Base-by-base conservation (phyloP, 2,329 filamentous ascomycete species). In the Arthrinium puccinioides region DNA sequence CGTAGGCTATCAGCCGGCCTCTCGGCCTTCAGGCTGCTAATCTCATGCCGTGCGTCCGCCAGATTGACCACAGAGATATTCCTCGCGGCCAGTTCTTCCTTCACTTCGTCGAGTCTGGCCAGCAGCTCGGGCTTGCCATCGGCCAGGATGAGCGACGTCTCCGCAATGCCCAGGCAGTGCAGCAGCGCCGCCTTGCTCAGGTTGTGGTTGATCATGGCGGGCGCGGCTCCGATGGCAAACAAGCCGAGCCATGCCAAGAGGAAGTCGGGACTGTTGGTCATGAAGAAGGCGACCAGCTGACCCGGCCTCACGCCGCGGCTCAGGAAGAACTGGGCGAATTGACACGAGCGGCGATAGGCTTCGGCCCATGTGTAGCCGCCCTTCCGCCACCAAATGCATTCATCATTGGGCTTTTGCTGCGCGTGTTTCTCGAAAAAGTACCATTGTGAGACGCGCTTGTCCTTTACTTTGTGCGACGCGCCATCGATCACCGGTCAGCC, bases 181-280 rank as follows among this genome's bases (percentile, higher is more conserved):
- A 84, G 49, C 44, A 87, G 56, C 2, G 79, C 74, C 44, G 79
- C 71, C 0, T 74, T 76, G 7, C 70, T 66, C 7, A 87, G 62
- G 50, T 86, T 80, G 53, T 81, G 76, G 54, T 87, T 87, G 54
- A 87, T 80, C 57, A 83, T 71, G 1, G 82, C 81, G 0, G 82
- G 82, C 0, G 78, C 79, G 11, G 76, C 76, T 4, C 82, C 82
- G 38, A 86, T 73, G 9, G 76, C 70, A 67, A 74, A 74, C 4
- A 81, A 60, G 0, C 74, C 82, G 27, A 85, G 52, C 74, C 80
- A 82, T 4, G 72, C 70, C 33, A 83, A 74, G 8, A 82, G 49
- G 46, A 85, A 84, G 38, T 86, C 79, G 0, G 77, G 69, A 11
- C 76, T 74, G 55, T 86, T 87, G 49, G 68, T 70, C 56, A 85